phyloP scores from a whole-genome alignment of 2,329 filamentous ascomycete genomes.

The Purpureocillium takamizusanense region DNA sequence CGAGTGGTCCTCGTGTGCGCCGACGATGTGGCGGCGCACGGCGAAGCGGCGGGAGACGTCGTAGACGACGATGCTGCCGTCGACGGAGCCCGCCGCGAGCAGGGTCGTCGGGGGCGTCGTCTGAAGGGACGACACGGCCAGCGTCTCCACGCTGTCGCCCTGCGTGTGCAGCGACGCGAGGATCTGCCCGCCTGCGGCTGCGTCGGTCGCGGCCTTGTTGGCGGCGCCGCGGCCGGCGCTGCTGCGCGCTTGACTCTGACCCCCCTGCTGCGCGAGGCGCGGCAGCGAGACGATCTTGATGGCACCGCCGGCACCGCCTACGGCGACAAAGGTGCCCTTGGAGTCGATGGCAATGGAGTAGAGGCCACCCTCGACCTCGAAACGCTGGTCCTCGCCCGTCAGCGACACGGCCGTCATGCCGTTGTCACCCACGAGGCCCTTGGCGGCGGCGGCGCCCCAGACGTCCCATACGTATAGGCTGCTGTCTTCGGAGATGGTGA shows the following conservation, averaged over 20 bases:
- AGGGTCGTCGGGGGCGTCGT: slow-evolving; percentile 40
- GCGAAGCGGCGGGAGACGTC: slow-evolving; percentile 82
- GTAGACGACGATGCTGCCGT: slow-evolving; percentile 75
- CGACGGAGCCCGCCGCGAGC: slow-evolving; percentile 58
- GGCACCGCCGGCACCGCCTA: slow-evolving; percentile 78
- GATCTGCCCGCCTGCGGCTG: slow-evolving; percentile 46
- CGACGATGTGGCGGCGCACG: slow-evolving; percentile 70
- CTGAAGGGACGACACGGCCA: slow-evolving; percentile 44
- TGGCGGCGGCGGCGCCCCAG: slow-evolving; percentile 65
- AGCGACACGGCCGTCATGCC: slow-evolving; percentile 64
- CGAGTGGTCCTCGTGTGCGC: slow-evolving; percentile 78
- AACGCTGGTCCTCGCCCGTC: slow-evolving; percentile 76
- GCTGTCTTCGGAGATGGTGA: slow-evolving; percentile 81
- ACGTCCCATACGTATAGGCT: slow-evolving; percentile 91
- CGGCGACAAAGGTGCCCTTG: slow-evolving; percentile 68
- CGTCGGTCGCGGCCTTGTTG: slow-evolving; percentile 28
- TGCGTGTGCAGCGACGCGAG: slow-evolving; percentile 79
- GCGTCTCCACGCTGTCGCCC: slow-evolving; percentile 65
- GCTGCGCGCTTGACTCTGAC: too few species aligned
- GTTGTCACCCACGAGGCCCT: slow-evolving; percentile 39
- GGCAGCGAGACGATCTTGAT: slow-evolving; percentile 82
- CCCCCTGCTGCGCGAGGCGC: slow-evolving; percentile 45
- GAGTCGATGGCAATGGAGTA: slow-evolving; percentile 83
- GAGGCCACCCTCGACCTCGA: slow-evolving; percentile 82
- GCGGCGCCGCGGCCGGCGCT: too few species aligned